These are phyloP conservation scores for Darksidea phi DNA, from an alignment of 495 filamentous ascomycete species.

Conservation along the genomic window DNA sequence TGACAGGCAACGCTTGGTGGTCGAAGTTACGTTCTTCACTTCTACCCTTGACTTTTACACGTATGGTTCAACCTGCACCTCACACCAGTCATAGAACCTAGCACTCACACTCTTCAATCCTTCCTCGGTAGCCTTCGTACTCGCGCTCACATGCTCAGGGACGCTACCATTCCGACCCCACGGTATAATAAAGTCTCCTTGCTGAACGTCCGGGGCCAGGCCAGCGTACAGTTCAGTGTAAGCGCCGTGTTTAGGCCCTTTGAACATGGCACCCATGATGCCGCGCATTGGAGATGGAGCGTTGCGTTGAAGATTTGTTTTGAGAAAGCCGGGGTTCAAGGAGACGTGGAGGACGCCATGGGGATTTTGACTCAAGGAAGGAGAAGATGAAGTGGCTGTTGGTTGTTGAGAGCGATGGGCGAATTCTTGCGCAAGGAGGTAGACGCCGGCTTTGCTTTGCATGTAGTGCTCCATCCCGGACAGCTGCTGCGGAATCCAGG, in stretches of 20 bases:
- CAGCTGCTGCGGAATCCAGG: neutral
- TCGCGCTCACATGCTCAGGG: constrained; percentile 36
- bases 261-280: constrained; percentile 37
- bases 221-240: constrained; percentile 51
- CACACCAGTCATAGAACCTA: constrained; percentile 44
- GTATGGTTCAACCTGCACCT: constrained; percentile 31
- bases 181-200: constrained; percentile 44
- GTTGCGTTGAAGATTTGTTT: constrained; percentile 48
- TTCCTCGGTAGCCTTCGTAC: constrained; percentile 46
- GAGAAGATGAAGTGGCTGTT: neutral
- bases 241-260: constrained; percentile 45
- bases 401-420: neutral
- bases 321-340: constrained; percentile 50
- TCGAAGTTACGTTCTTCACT: no score
- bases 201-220: constrained; percentile 44
- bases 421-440: constrained; percentile 24
- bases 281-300: constrained; percentile 22
- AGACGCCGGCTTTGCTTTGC: constrained; percentile 22
- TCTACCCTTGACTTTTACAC: neutral
- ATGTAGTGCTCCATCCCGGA: constrained; percentile 26
- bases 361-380: neutral
- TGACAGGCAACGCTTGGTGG: no score
- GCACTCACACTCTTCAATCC: constrained; percentile 28
- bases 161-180: constrained; percentile 44
- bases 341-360: constrained; percentile 7